A percentile compares a stretch with the other conserved stretches of the same genome.
Evolutionary conservation across 257 asterid species (phyloP).

Genomic region (Rhazya stricta): DNA sequence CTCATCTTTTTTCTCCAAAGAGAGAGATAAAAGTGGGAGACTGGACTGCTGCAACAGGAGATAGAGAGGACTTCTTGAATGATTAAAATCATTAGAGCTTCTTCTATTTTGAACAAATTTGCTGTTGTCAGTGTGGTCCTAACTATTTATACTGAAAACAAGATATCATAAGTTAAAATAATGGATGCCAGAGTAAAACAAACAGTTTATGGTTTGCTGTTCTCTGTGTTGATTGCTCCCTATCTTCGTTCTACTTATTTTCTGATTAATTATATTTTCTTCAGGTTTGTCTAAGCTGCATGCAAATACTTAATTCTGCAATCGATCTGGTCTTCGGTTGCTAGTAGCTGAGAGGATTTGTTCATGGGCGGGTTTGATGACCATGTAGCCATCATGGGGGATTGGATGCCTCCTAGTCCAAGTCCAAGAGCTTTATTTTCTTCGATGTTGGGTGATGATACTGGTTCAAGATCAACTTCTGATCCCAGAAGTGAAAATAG

Average conservation of each 20-base stretch:
- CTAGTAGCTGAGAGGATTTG: constrained; percentile 1
- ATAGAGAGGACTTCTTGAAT: not conserved
- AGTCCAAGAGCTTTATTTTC: constrained; percentile 48
- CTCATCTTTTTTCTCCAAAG: not conserved
- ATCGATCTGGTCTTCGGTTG: constrained; percentile 14
- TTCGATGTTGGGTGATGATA: constrained; percentile 40
- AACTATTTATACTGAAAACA: not conserved
- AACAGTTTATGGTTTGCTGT: not conserved
- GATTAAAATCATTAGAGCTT: not conserved
- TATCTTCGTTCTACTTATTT: constrained; percentile 1
- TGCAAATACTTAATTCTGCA: not conserved
- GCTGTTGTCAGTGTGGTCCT: not conserved
- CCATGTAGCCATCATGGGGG: constrained; percentile 60
- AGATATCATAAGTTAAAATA: not conserved
- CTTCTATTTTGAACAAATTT: not conserved
- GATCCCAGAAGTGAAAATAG: constrained; percentile 30
- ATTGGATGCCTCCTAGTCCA: constrained; percentile 64
- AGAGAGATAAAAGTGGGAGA: not conserved
- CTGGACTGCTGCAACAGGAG: not conserved
- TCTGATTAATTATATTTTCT: not conserved
- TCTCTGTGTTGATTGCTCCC: not conserved
- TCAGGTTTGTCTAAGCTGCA: constrained; percentile 16
- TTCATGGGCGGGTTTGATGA: constrained; percentile 73
- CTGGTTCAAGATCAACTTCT: constrained; percentile 24
- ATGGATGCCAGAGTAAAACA: not conserved